A percentile compares a stretch with the other conserved stretches of the same genome.
Evolutionary conservation across 2,329 filamentous ascomycete genomes (phyloP).

Genomic region (Paecilomyces formosus): DNA sequence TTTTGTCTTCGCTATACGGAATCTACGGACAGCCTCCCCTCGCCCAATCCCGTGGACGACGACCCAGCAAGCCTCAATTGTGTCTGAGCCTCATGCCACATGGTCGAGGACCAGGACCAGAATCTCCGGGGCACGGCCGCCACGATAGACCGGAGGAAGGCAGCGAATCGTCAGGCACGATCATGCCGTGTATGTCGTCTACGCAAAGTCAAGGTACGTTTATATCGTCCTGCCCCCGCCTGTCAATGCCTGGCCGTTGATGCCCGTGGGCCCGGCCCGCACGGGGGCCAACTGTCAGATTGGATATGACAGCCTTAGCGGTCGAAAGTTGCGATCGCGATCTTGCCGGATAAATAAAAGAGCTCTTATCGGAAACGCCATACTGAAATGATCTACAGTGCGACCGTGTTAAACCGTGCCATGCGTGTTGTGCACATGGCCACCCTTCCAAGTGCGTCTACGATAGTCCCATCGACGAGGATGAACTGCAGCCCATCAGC

Average conservation of each 20-base stretch:
- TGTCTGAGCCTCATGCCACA: neutral
- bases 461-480: constrained; percentile 21
- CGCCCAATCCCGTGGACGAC: neutral
- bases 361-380: neutral
- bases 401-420: constrained; percentile 31
- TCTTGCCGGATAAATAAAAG: neutral
- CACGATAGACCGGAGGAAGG: constrained; percentile 11
- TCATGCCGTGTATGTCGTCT: constrained; percentile 31
- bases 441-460: constrained; percentile 32
- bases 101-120: neutral
- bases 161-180: constrained; percentile 24
- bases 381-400: constrained; percentile 21
- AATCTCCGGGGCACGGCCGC: neutral
- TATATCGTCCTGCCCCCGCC: neutral
- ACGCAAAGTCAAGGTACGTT: constrained; percentile 32
- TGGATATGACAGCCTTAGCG: neutral
- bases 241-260: neutral
- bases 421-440: constrained; percentile 32
- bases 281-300: neutral
- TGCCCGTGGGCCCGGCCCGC: neutral
- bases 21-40: neutral
- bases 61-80: neutral
- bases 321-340: neutral
- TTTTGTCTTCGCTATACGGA: neutral
- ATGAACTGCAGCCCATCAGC: constrained; percentile 25